Conservation (phyloP, 495 filamentous ascomycete genomes). For the Tuber magnatum region DNA sequence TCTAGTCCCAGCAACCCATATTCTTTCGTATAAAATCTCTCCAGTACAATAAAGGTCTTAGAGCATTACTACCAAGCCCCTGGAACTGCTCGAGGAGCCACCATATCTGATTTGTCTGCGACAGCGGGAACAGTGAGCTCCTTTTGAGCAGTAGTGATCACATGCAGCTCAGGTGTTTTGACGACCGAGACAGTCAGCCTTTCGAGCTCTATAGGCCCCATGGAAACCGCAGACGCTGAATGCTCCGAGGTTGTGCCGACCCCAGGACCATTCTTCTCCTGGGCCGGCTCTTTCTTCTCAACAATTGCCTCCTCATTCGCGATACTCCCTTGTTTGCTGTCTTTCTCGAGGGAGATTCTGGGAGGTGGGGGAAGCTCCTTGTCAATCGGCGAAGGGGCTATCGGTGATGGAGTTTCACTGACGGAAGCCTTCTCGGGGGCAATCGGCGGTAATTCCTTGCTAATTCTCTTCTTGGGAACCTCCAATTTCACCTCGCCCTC, state of each 20-base stretch:
- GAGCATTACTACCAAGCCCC: conserved; percentile 23
- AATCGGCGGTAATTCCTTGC: conserved; percentile 11
- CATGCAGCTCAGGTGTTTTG: background rate
- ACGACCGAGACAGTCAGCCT: background rate
- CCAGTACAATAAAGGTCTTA: background rate
- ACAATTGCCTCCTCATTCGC: background rate
- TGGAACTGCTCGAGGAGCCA: conserved; percentile 15
- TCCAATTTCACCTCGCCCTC: conserved; percentile 21
- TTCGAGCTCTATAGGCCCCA: background rate
- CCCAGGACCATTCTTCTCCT: background rate
- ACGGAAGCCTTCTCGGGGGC: background rate
- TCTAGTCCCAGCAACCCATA: background rate
- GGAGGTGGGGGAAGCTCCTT: conserved; percentile 1
- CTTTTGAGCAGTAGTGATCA: background rate
- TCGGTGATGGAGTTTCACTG: background rate
- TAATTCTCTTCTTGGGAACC: conserved; percentile 33
- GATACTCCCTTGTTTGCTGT: background rate
- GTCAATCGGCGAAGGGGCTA: background rate
- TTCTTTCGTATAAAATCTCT: conserved; percentile 5
- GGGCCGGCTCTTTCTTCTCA: background rate
- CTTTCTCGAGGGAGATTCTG: background rate
- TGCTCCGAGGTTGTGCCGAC: background rate
- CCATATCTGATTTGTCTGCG: background rate
- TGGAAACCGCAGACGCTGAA: background rate
- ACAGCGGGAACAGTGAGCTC: background rate